Percentiles rank a stretch among this genome's conserved stretches.
Conservation (phyloP, 495 filamentous ascomycete species). For the Polyplosphaeria fusca region DNA sequence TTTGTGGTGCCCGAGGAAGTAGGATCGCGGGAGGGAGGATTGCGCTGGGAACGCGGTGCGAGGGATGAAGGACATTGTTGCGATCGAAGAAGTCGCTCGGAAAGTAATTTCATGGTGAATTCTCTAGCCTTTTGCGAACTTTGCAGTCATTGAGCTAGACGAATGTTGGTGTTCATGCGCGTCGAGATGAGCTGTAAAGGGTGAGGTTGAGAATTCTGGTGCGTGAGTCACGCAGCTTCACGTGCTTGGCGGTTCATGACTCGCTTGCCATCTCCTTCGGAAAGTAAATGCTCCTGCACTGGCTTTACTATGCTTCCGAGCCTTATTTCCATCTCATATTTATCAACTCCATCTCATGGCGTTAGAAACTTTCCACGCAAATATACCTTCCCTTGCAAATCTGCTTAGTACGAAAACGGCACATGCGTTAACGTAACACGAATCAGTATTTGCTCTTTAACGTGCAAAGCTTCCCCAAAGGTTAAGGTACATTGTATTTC, state of each 20-base stretch:
- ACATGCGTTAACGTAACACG: too few relatives aligned
- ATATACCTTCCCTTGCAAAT: too few relatives aligned
- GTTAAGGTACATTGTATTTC: too few relatives aligned
- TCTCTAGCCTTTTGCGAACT: background rate
- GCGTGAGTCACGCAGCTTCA: slow-evolving; percentile 8
- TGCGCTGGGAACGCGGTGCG: slow-evolving; percentile 65
- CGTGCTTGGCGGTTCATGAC: slow-evolving; percentile 5
- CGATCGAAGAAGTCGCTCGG: background rate
- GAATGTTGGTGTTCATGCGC: background rate
- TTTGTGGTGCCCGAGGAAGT: slow-evolving; percentile 94
- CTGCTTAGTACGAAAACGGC: too few relatives aligned
- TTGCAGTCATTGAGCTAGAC: background rate
- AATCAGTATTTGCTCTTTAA: too few relatives aligned
- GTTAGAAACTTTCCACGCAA: too few relatives aligned
- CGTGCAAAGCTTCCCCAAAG: too few relatives aligned
- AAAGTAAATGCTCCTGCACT: too few relatives aligned
- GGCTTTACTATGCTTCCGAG: too few relatives aligned
- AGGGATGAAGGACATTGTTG: slow-evolving; percentile 59
- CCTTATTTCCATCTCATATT: too few relatives aligned
- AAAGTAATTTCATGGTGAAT: background rate
- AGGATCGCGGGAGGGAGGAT: slow-evolving; percentile 77
- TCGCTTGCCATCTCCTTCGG: too few relatives aligned
- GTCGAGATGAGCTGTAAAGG: background rate
- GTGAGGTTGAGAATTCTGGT: background rate
- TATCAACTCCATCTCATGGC: too few relatives aligned